phyloP scores from a whole-genome alignment of 495 filamentous ascomycete genomes.

The Neurospora hispaniola region DNA sequence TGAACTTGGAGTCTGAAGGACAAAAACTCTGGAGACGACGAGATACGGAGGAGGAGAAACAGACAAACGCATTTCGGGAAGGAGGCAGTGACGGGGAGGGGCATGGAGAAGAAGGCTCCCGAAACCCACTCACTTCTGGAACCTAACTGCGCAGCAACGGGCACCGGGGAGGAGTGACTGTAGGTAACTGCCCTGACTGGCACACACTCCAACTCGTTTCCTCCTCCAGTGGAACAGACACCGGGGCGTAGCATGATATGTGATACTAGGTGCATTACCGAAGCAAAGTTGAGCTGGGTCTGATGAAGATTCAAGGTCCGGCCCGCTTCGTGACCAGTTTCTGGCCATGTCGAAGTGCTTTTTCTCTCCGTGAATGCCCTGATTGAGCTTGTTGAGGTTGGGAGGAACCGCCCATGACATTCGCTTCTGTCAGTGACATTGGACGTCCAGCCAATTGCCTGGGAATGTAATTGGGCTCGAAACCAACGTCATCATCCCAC shows the following conservation, averaged over 20 bases:
- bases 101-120: background rate
- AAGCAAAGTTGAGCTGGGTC: slow-evolving; percentile 4
- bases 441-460: slow-evolving; percentile 18
- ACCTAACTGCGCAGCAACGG: background rate
- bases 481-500: slow-evolving; percentile 40
- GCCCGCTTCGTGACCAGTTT: slow-evolving; percentile 5
- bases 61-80: background rate
- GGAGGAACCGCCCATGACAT: background rate
- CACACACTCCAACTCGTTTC: background rate
- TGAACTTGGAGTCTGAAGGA: background rate
- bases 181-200: background rate
- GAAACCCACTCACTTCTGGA: background rate
- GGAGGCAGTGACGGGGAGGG: background rate
- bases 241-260: background rate
- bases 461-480: slow-evolving; percentile 18
- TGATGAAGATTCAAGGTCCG: slow-evolving; percentile 30
- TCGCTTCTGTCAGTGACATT: background rate
- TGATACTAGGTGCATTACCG: background rate
- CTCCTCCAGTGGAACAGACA: background rate
- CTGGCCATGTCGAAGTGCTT: slow-evolving; percentile 6
- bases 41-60: background rate
- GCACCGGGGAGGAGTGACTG: background rate
- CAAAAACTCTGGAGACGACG: background rate
- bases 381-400: background rate
- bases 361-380: background rate